Percentiles rank a stretch among this genome's conserved stretches.
phyloP scores from a whole-genome alignment of 2,329 filamentous ascomycete species.

The Pleoardoris graminearum region DNA sequence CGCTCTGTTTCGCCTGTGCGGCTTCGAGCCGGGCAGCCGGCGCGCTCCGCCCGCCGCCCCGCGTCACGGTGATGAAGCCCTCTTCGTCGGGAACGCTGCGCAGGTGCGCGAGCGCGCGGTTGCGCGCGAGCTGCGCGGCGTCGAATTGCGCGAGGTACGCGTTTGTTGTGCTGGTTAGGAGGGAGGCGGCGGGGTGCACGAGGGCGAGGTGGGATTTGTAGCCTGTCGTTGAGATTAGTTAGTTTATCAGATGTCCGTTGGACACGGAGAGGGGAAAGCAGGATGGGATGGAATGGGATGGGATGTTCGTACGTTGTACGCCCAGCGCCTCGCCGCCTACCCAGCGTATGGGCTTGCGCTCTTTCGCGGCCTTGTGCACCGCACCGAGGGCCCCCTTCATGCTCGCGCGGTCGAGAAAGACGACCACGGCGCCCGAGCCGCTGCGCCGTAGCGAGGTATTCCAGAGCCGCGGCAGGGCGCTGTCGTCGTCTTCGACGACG shows the following conservation, averaged over 20 bases:
- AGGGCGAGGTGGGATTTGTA: constrained; percentile 69
- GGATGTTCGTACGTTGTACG: constrained; percentile 56
- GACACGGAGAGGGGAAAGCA: no score
- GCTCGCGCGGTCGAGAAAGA: constrained; percentile 82
- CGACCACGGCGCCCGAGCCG: constrained; percentile 77
- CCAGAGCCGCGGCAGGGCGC: constrained; percentile 72
- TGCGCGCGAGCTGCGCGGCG: constrained; percentile 67
- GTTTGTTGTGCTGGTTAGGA: constrained; percentile 75
- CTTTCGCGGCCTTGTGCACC: constrained; percentile 62
- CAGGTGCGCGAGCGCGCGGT: constrained; percentile 63
- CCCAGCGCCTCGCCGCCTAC: constrained; percentile 55
- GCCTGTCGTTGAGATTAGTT: constrained; percentile 41
- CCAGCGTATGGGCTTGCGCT: constrained; percentile 68
- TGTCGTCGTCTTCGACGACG: constrained; percentile 60
- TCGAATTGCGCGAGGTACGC: constrained; percentile 82
- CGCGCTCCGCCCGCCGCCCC: constrained; percentile 69
- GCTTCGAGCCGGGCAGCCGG: constrained; percentile 70
- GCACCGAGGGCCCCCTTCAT: constrained; percentile 77
- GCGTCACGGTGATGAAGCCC: constrained; percentile 89
- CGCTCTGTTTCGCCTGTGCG: constrained; percentile 55
- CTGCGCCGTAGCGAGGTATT: constrained; percentile 69
- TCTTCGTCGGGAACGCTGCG: constrained; percentile 88
- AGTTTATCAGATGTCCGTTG: no score
- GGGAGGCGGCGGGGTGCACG: constrained; percentile 67
- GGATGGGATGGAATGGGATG: no score